Base-by-base conservation (phyloP, 2,329 filamentous ascomycete genomes). In the Beauveria asiatica region DNA sequence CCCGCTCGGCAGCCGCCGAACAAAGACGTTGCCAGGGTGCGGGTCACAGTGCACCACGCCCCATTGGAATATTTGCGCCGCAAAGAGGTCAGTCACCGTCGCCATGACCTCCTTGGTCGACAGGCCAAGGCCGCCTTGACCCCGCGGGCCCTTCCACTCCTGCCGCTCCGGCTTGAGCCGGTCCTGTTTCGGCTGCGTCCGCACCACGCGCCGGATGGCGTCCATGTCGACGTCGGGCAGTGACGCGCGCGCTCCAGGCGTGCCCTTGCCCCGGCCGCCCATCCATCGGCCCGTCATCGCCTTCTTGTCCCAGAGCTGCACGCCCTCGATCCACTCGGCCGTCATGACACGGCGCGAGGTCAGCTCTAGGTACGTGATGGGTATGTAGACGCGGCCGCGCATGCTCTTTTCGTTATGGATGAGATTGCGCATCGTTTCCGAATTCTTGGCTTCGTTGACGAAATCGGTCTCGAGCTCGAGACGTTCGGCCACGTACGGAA, bases 31-130 rank as follows among this genome's bases (percentile, higher is more conserved):
- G 30, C 93, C 93, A 1, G 94, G 94, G 70, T 99, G 94, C 10
- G 94, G 94, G 72, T 99, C 94, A 75, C 93, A 97, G 76, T 99
- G 93, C 0, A 97, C 90, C 48, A 90, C 83, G 13, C 94, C 94
- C 90, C 91, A 97, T 65, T 96, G 87, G 78, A 97, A 99, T 82
- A 97, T 97, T 70, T 97, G 93, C 2, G 91, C 92, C n/a, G 88
- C 90, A 78, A 97, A 99, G 39, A 97, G 82, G 71, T 97, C 93
- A 54, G 97, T 84, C 86, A 97, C 97, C 37, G 91, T 97, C 6
- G 88, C 89, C 94, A 97, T 97, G 62, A 97, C 91, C 62, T 93
- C 88, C 69, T 89, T 89, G 33, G 91, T 79, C 8, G 84, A 86
- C 3, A 99, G 78, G 0, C 94, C 94, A 0, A 97, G 83, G 0